Evolutionary conservation across 768 basidiomycete genomes (phyloP).

Genomic region (Boletellus ananas): DNA sequence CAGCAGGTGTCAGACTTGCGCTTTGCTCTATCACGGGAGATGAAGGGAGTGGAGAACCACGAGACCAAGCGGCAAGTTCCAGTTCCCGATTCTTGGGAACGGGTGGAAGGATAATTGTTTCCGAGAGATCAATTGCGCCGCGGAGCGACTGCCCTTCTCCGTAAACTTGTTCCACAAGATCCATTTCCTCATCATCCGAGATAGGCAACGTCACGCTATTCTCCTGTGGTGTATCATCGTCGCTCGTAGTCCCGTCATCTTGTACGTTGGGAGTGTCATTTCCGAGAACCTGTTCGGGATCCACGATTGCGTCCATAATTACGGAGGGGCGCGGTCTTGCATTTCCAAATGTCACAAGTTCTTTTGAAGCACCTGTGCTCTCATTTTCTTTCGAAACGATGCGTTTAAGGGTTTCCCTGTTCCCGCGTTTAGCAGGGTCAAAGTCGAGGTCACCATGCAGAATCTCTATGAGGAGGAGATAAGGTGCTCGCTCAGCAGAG

Average conservation of each 20-base stretch:
- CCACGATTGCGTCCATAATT: constrained; percentile 22
- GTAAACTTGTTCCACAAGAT: constrained; percentile 94
- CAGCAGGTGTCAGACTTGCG: constrained; percentile 15
- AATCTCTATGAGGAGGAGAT: constrained; percentile 88
- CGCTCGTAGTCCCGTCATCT: constrained; percentile 10
- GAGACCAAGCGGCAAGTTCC: constrained; percentile 82
- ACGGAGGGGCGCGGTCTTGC: constrained; percentile 14
- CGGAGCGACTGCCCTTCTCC: constrained; percentile 73
- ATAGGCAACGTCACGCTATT: constrained; percentile 17
- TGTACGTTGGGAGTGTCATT: constrained; percentile 28
- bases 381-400: constrained; percentile 66
- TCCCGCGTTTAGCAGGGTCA: constrained; percentile 75
- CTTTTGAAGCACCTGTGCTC: constrained; percentile 53
- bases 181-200: constrained; percentile 81
- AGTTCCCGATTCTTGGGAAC: constrained; percentile 86
- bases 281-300: constrained; percentile 31
- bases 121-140: constrained; percentile 74
- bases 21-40: constrained; percentile 43
- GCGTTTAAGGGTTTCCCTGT: constrained; percentile 81
- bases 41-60: constrained; percentile 44
- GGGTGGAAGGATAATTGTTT: constrained; percentile 78
- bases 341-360: constrained; percentile 46
- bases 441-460: constrained; percentile 90
- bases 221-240: constrained; percentile 19
- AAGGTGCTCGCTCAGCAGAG: constrained; percentile 95